Evolutionary conservation across 352 stramenopile genomes (phyloP), one percentile per base, ranked within the genome.

Genomic region (Globisporangium splendens): DNA sequence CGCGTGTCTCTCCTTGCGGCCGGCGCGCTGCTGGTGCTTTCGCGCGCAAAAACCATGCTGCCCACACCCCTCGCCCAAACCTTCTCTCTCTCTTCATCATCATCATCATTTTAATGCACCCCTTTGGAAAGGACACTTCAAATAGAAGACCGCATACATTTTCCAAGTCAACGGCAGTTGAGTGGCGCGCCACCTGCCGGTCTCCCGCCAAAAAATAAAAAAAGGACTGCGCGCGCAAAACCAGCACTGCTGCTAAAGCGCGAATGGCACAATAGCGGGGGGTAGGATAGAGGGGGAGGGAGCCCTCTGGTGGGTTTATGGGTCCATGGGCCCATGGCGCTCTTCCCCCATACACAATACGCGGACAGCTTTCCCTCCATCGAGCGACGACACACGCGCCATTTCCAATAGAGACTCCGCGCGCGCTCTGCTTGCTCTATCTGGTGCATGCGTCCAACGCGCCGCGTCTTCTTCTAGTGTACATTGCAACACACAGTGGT

Each of bases 191-290:
- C 21, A 44, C 43, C 12, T 6, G 28, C 28, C 28, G 11, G 44
- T 48, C 50, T 57, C 42, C 46, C 52, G 52, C 52, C 52, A 58
- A 58, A 58, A 58, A 50, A 57, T 57, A 57, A 42, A 58, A 56
- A 56, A 42, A 50, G 39, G 52, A 20, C 38, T 21, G 50, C 50
- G 51, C 51, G 52, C 52, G 39, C 39, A 49, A 58, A 54, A 44
- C 22, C 33, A 12, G 33, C 39, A 13, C 46, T 31, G 20, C n/a
- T 21, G 51, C 13, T 15, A 15, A 44, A 44, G 39, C 39, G 6
- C 22, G 44, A 28, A 38, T 21, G 52, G 52, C 52, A 59, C 52
- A 59, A 59, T 59, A 41, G 24, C 52, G 52, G n/a, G 52, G 52
- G 52, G 41, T 59, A 44, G 52, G 39, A 59, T 43, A 42, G 22